A percentile compares a stretch with the other conserved stretches of the same genome.
phyloP scores from a whole-genome alignment of 2,329 filamentous ascomycete genomes.

The Thelonectria discophora region DNA sequence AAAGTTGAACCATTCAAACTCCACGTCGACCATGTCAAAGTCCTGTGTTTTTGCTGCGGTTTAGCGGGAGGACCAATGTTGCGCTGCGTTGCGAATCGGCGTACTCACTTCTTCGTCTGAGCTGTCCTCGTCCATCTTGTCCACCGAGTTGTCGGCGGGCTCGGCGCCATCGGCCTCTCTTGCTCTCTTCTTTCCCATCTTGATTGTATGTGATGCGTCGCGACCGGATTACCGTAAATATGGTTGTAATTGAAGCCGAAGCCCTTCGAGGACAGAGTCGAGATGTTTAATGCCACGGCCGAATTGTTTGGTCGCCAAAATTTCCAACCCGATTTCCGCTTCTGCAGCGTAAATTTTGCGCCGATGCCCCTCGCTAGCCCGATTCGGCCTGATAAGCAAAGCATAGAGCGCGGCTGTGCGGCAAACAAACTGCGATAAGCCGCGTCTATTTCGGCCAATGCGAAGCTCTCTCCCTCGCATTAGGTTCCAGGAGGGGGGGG shows the following conservation, averaged over 20 bases:
- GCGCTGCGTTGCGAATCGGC: slow-evolving; percentile 21
- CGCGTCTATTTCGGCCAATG: slow-evolving; percentile 36
- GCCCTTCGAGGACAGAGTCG: neutral
- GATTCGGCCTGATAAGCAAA: slow-evolving; percentile 41
- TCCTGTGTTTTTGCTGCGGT: slow-evolving; percentile 65
- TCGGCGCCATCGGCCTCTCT: slow-evolving; percentile 56
- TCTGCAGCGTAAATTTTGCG: neutral
- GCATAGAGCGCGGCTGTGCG: slow-evolving; percentile 13
- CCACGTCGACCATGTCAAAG: slow-evolving; percentile 90
- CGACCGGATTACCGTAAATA: neutral
- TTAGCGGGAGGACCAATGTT: slow-evolving; percentile 29
- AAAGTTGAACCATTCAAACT: slow-evolving; percentile 99
- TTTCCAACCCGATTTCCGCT: slow-evolving; percentile 4
- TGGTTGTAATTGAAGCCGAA: neutral
- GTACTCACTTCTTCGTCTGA: slow-evolving; percentile 63
- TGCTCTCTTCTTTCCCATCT: slow-evolving; percentile 61
- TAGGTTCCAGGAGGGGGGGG: slow-evolving; percentile 10
- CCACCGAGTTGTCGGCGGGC: slow-evolving; percentile 51
- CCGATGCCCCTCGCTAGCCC: slow-evolving; percentile 54
- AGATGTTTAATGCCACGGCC: slow-evolving; percentile 10
- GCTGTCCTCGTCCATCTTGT: slow-evolving; percentile 62
- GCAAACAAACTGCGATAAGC: slow-evolving; percentile 37
- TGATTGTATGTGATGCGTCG: neutral
- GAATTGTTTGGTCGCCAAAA: slow-evolving; percentile 31
- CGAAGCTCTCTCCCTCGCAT: slow-evolving; percentile 9